Conservation (phyloP, 192 early-diverging fungal species). For the Chytriomyces hyalinus region DNA sequence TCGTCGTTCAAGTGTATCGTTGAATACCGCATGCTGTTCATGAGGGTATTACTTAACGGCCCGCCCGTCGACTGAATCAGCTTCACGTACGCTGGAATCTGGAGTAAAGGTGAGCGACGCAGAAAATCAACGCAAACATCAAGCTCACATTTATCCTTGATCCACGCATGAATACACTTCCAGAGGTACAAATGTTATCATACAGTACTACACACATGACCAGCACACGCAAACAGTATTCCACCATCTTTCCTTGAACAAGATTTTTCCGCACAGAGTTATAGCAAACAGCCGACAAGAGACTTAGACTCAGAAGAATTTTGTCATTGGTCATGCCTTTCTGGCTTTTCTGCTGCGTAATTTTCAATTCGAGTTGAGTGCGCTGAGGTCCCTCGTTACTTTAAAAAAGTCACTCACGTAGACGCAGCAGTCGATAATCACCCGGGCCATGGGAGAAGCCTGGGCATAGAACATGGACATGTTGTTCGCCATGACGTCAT, state of each 20-base stretch:
- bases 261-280: slow-evolving; percentile 74
- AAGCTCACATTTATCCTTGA: slow-evolving; percentile 81
- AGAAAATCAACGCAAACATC: neutral
- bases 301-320: slow-evolving; percentile 65
- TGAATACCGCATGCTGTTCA: slow-evolving; percentile 77
- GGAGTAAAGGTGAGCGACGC: slow-evolving; percentile 4
- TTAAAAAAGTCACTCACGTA: neutral
- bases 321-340: slow-evolving; percentile 16
- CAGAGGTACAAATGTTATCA: slow-evolving; percentile 83
- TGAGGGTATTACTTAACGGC: slow-evolving; percentile 58
- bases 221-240: slow-evolving; percentile 85
- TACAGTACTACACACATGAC: slow-evolving; percentile 87
- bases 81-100: slow-evolving; percentile 68
- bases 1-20: slow-evolving; percentile 83
- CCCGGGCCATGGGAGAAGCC: slow-evolving; percentile 90
- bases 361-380: too few species aligned
- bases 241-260: slow-evolving; percentile 59
- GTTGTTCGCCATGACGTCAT: slow-evolving; percentile 85
- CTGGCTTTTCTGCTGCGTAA: neutral
- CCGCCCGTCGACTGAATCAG: slow-evolving; percentile 70
- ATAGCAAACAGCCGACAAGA: slow-evolving; percentile 79
- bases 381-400: too few species aligned
- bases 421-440: slow-evolving; percentile 75
- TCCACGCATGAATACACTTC: slow-evolving; percentile 68
- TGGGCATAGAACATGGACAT: slow-evolving; percentile 98